A percentile compares a stretch with the other conserved stretches of the same genome.
Conservation (phyloP, 1,284 basidiomycete species). For the Austropuccinia psidii region DNA sequence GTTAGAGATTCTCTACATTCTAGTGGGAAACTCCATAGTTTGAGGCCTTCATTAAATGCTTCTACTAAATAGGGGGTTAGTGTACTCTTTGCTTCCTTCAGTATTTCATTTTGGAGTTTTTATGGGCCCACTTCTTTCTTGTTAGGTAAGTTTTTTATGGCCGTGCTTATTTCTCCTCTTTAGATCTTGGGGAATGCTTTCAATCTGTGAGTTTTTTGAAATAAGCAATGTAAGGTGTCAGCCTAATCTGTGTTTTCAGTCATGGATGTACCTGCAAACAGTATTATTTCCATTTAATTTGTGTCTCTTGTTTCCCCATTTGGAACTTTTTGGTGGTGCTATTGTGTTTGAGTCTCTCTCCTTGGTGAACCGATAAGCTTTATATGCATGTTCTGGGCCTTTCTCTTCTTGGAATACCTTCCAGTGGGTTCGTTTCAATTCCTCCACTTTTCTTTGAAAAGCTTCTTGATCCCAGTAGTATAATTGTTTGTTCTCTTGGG, state of each 20-base stretch:
- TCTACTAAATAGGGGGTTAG: not conserved
- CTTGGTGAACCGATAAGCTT: not conserved
- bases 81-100: not conserved
- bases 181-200: too few relatives aligned
- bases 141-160: not conserved
- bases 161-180: not conserved
- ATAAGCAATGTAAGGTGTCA: not conserved
- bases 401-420: too few relatives aligned
- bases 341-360: not conserved
- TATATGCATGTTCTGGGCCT: not conserved
- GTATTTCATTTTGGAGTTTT: not conserved
- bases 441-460: too few relatives aligned
- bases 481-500: too few relatives aligned
- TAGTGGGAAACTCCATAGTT: not conserved
- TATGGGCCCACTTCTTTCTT: not conserved
- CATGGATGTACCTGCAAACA: conserved; percentile 6
- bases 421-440: too few relatives aligned
- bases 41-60: not conserved
- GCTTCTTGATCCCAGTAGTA: too few relatives aligned
- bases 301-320: not conserved
- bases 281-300: not conserved
- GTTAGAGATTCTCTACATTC: not conserved
- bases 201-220: too few relatives aligned
- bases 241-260: not conserved
- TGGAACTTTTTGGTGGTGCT: not conserved